These are phyloP conservation scores for Leishmania martiniquensis DNA, from an alignment of 208 protist species.

Conservation along the genomic window DNA sequence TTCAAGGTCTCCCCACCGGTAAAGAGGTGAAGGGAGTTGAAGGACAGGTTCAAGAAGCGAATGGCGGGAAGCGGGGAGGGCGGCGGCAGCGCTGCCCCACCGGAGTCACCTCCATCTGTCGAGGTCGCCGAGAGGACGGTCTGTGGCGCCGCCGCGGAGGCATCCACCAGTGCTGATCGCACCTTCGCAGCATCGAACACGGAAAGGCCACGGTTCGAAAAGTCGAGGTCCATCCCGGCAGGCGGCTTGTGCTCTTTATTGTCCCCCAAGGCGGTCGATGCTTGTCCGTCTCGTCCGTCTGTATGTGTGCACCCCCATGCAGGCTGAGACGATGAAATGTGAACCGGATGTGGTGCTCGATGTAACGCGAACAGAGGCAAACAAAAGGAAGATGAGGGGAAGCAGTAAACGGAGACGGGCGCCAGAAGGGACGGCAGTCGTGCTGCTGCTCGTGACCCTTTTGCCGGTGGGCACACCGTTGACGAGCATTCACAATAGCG, in stretches of 20 bases:
- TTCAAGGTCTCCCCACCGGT: conserved; percentile 50
- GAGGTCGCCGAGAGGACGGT: neutral
- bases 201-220: conserved; percentile 70
- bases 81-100: neutral
- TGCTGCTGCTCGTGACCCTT: too few species aligned
- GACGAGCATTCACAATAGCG: too few species aligned
- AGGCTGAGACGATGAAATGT: neutral
- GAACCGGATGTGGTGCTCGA: neutral
- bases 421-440: too few species aligned
- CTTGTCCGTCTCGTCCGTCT: neutral
- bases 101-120: neutral
- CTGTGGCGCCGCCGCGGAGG: neutral
- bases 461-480: too few species aligned
- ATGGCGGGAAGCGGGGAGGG: conserved; percentile 32
- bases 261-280: neutral
- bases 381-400: neutral
- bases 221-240: conserved; percentile 67
- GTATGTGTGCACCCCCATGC: neutral
- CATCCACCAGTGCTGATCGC: conserved; percentile 4
- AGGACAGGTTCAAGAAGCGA: conserved; percentile 60
- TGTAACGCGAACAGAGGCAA: neutral
- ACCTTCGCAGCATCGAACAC: conserved; percentile 66
- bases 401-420: neutral
- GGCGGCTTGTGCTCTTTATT: neutral
- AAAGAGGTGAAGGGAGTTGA: conserved; percentile 77